Base-by-base conservation (phyloP, 805 yeast species). In the Candida mattraensis region DNA sequence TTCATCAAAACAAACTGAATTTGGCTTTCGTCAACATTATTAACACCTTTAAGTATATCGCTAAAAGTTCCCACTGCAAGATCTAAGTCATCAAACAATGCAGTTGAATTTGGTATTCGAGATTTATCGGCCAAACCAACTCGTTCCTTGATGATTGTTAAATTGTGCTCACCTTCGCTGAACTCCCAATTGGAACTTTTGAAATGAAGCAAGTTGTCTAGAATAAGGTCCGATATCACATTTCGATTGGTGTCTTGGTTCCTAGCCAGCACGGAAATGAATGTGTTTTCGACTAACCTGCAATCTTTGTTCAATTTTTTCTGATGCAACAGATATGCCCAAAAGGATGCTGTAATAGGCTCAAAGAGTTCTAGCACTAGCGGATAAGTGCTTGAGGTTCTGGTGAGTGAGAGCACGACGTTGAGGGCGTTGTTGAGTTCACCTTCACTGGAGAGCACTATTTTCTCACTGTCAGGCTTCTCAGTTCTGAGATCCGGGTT, bases 401-500 rank as follows among this genome's bases (percentile, higher is more conserved):
- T 77, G 0, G 81, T 61, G 7, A 86, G 48, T 0, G 91, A 78
- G 1, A 83, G 56, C n/a, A 82, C 46, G 0, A 82, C 86, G 54
- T 83, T 83, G 15, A 84, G 64, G 4, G 68, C 64, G 54, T 83
- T 80, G 48, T 83, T 82, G 13, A 84, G 54, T 4, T 69, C 67
- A 13, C 67, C 64, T 32, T 76, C 83, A 5, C 63, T 35, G 0
- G 71, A 68, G 1, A 73, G 46, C 0, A 66, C 51, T 0, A 73
- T 43, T 1, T 60, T 47, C 3, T 54, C 56, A 5, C 54, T 56
- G 2, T 41, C 48, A 13, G 55, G 51, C 26, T 46, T 45, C 3
- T 44, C 20, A 2, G 35, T 39, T 5, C 24, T 29, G 10, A 28
- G 4, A 8, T 29, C 23, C 0, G 81, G 81, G 39, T 56, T 49